Conservation (phyloP, 805 yeast genomes). For the Metschnikowia anglica region DNA sequence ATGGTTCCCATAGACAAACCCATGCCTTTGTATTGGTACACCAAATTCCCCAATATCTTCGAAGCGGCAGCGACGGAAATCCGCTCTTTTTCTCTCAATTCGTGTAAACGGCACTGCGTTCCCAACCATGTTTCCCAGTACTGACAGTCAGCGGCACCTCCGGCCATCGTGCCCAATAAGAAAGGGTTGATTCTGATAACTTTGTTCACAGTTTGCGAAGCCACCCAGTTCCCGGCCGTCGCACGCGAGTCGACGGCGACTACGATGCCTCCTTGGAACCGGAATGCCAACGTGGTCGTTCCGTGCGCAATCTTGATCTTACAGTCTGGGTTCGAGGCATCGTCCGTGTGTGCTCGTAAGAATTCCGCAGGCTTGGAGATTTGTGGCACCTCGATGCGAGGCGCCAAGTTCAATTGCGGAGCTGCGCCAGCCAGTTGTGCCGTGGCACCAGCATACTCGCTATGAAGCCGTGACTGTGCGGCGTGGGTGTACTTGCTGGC, state of each 20-base stretch:
- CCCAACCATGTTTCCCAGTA: conserved; percentile 99
- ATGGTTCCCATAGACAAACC: conserved; percentile 99
- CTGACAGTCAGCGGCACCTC: conserved; percentile 99
- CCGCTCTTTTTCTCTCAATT: conserved; percentile 89
- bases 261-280: conserved; percentile 91
- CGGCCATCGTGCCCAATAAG: conserved; percentile 96
- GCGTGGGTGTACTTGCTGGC: conserved; percentile 38
- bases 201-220: conserved; percentile 95
- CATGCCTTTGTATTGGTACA: conserved; percentile 92
- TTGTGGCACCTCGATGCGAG: conserved; percentile 73
- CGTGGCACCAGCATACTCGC: conserved; percentile 31
- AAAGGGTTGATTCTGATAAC: conserved; percentile 96
- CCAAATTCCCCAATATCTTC: conserved; percentile 85
- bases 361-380: conserved; percentile 88
- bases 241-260: conserved; percentile 99
- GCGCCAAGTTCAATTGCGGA: conserved; percentile 45
- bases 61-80: conserved; percentile 97
- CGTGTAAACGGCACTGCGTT: conserved; percentile 92
- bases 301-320: conserved; percentile 97
- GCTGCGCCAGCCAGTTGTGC: conserved; percentile 20
- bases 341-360: conserved; percentile 97
- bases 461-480: conserved; percentile 26
- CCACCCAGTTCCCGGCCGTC: conserved; percentile 97
- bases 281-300: conserved; percentile 95
- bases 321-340: conserved; percentile 87